These are phyloP conservation scores for Haberlea rhodopensis DNA, from an alignment of 257 asterid genomes.

Conservation along the genomic window DNA sequence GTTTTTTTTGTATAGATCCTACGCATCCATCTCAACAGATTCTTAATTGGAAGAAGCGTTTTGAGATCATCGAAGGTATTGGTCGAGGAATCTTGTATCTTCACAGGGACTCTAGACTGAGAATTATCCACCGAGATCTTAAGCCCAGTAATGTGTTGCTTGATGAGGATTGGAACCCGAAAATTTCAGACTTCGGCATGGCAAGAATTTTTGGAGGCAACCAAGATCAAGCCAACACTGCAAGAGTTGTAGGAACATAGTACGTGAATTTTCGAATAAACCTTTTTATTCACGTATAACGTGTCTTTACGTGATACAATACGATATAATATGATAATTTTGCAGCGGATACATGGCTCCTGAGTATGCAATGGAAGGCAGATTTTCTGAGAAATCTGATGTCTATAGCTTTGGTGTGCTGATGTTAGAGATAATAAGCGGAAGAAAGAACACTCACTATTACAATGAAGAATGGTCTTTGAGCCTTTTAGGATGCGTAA, in stretches of 20 bases:
- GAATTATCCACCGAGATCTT: slow-evolving; percentile 62
- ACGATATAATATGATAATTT: slow-evolving; percentile 2
- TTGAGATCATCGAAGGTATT: slow-evolving; percentile 49
- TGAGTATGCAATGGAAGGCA: slow-evolving; percentile 64
- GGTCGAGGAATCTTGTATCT: slow-evolving; percentile 68
- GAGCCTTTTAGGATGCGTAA: slow-evolving; percentile 61
- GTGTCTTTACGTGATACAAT: not conserved
- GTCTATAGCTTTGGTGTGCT: slow-evolving; percentile 56
- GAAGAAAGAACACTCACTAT: slow-evolving; percentile 51
- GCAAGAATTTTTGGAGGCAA: slow-evolving; percentile 58
- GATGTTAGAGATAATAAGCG: slow-evolving; percentile 52
- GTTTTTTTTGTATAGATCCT: slow-evolving; percentile 23
- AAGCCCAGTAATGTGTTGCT: slow-evolving; percentile 59
- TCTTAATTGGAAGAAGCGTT: slow-evolving; percentile 52
- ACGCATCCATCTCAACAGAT: slow-evolving; percentile 28
- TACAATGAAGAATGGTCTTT: slow-evolving; percentile 43
- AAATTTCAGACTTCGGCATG: slow-evolving; percentile 70
- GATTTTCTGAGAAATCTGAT: slow-evolving; percentile 48
- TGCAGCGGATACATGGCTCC: slow-evolving; percentile 73
- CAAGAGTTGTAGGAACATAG: slow-evolving; percentile 71
- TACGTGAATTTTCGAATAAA: slow-evolving; percentile 29
- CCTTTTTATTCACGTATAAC: not conserved
- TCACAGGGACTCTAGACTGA: slow-evolving; percentile 62
- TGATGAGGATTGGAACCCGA: slow-evolving; percentile 63
- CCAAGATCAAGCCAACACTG: slow-evolving; percentile 50